Evolutionary conservation across 345 rosid genomes (phyloP).

Genomic region (Citrus australasica): DNA sequence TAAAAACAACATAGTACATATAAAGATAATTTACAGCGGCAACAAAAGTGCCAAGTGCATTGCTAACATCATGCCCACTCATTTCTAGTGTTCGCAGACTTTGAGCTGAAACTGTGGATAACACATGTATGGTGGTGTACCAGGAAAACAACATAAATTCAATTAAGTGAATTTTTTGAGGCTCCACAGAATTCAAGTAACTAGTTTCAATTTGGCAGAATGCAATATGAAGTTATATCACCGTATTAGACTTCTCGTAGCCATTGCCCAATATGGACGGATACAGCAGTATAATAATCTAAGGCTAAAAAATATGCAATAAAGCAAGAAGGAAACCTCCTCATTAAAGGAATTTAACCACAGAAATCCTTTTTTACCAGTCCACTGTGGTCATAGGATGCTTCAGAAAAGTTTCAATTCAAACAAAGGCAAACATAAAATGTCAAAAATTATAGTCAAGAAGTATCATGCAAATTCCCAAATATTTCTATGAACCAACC

Average conservation of each 20-base stretch:
- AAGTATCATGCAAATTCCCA: neutral
- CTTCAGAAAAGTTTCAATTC: neutral
- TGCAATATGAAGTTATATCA: neutral
- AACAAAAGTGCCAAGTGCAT: neutral
- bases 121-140: neutral
- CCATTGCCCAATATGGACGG: neutral
- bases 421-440: neutral
- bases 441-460: neutral
- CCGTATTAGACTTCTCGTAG: neutral
- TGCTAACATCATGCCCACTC: neutral
- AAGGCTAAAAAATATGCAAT: neutral
- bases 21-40: neutral
- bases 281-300: neutral
- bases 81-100: neutral
- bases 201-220: neutral
- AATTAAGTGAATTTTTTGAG: neutral
- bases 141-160: neutral
- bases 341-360: neutral
- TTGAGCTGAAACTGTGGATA: neutral
- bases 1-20: neutral
- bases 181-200: neutral
- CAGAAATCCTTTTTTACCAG: neutral
- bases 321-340: slow-evolving; percentile 1
- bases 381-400: neutral
- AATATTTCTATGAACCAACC: neutral